Conservation (phyloP, 2,329 filamentous ascomycete species). For the Lomentospora prolificans region DNA sequence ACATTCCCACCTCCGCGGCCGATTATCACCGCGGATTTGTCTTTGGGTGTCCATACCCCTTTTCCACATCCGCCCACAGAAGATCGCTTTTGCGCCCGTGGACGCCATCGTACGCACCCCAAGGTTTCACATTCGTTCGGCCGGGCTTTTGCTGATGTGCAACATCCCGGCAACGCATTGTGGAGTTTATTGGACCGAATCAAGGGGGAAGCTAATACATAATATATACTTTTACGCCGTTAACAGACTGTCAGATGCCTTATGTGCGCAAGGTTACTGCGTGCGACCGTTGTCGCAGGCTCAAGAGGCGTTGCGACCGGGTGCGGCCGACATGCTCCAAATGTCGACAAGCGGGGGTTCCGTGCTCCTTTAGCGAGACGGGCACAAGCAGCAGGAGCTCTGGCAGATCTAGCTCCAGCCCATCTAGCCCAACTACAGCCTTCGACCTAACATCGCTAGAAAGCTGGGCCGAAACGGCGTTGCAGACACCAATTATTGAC, state of each 20-base stretch:
- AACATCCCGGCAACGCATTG: too few relatives aligned
- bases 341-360: background rate
- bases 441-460: background rate
- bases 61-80: too few relatives aligned
- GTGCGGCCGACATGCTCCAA: slow-evolving; percentile 2
- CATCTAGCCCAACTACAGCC: background rate
- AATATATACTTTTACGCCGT: too few relatives aligned
- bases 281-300: slow-evolving; percentile 6
- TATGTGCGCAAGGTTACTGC: slow-evolving; percentile 2
- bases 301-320: slow-evolving; percentile 8
- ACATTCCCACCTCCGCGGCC: background rate
- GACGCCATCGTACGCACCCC: too few relatives aligned
- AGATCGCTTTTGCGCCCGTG: background rate
- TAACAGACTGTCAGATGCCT: slow-evolving; percentile 3
- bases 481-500: background rate
- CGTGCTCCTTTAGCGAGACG: background rate
- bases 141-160: too few relatives aligned
- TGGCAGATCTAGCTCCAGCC: background rate
- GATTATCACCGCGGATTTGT: background rate
- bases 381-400: background rate
- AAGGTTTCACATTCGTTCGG: too few relatives aligned
- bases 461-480: background rate
- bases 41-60: too few relatives aligned
- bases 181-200: too few relatives aligned
- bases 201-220: too few relatives aligned